Percentiles rank a stretch among this genome's conserved stretches.
Conservation (phyloP, 176 grass and related monocot genomes). For the Oryza glumipatula region DNA sequence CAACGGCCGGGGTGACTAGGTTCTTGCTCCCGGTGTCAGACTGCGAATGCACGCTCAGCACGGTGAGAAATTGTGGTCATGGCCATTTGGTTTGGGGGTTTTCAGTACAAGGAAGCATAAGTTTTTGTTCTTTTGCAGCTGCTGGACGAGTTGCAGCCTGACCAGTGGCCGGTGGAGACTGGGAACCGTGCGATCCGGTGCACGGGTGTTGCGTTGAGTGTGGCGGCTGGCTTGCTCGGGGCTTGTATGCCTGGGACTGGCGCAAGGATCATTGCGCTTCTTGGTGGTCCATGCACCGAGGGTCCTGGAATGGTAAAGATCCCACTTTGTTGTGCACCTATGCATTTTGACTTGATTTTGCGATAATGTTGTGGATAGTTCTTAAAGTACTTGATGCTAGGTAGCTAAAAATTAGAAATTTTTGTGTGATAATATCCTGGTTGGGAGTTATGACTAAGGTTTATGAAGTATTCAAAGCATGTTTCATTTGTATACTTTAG, state of each 20-base stretch:
- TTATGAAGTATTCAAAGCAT: background rate
- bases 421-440: background rate
- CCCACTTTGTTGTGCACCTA: slow-evolving; percentile 17
- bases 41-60: slow-evolving; percentile 82
- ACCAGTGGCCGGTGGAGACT: slow-evolving; percentile 86
- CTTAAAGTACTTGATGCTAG: slow-evolving; percentile 17
- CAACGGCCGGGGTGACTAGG: slow-evolving; percentile 61
- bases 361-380: slow-evolving; percentile 27
- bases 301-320: slow-evolving; percentile 93
- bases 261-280: slow-evolving; percentile 83
- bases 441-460: background rate
- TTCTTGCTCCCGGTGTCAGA: slow-evolving; percentile 91
- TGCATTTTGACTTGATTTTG: slow-evolving; percentile 12
- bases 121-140: slow-evolving; percentile 54
- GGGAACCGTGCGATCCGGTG: slow-evolving; percentile 81
- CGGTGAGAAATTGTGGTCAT: slow-evolving; percentile 54
- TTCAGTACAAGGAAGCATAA: background rate
- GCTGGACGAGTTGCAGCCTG: slow-evolving; percentile 87
- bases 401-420: background rate
- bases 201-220: slow-evolving; percentile 89
- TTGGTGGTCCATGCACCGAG: slow-evolving; percentile 89
- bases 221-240: slow-evolving; percentile 87
- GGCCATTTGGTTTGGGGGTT: background rate
- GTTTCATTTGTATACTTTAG: background rate
- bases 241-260: slow-evolving; percentile 90